Base-by-base conservation (phyloP, 208 protist genomes). In the Porcisia hertigi region DNA sequence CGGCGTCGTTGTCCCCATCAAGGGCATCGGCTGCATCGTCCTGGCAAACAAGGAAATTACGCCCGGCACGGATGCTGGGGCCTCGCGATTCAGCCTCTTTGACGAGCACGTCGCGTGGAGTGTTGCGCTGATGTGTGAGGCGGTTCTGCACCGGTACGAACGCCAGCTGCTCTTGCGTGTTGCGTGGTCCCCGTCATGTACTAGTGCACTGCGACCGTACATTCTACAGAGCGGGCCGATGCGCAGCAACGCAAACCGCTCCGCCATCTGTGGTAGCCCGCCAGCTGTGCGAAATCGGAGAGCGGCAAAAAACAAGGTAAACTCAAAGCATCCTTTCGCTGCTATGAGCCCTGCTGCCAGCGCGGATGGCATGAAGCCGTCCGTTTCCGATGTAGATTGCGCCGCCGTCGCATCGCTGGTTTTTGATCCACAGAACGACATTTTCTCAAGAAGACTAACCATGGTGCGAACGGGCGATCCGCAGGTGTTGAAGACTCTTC, bases 61-160 rank as follows among this genome's bases (percentile, higher is more conserved):
- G 1, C 43, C 73, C 3, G 60, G n/a, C 16, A 20, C 47, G 4
- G 63, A 59, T 20, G 69, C 23, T 1, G 36, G 55, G 41, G 57
- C 64, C 52, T 62, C 69, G 49, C 71, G 73, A 65, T 94, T 94
- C 75, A 88, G 83, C 49, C 23, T 87, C 53, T 82, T 85, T 16
- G 90, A 94, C 73, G 89, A 94, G 78, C 86, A 94, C 80, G 76
- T 91, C 8, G 84, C 80, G n/a, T 96, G 92, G 92, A 80, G 80
- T 60, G 77, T 80, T 49, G 88, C 86, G 20, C 75, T 81, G 11
- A 60, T 93, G 43, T 86, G 82, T 36, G 86, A 93, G 57, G 80
- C 80, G n/a, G 63, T 93, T 2, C 80, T 96, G n/a, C 62, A 60
- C 58, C 87, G 85, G 30, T 94, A 93, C 74, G 77, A 86, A 36